Percentiles rank a stretch among this genome's conserved stretches.
Conservation (phyloP, 2,329 filamentous ascomycete genomes). For the Diplocarpon rosae region DNA sequence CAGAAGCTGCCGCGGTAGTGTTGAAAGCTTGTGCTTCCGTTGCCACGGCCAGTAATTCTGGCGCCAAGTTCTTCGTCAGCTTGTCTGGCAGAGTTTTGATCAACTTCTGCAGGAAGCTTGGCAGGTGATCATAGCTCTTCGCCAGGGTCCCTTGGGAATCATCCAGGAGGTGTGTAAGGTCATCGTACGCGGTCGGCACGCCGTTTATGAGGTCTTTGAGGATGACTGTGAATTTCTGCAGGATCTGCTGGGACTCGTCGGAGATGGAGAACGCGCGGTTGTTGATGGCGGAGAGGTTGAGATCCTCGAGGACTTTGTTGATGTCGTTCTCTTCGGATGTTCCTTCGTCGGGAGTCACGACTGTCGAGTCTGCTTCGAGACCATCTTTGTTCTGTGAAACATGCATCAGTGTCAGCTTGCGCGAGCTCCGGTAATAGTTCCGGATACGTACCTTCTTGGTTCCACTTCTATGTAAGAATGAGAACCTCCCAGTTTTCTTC, state of each 20-base stretch:
- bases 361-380: conserved; percentile 30
- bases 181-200: conserved; percentile 84
- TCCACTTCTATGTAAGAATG: conserved; percentile 26
- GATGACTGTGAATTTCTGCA: conserved; percentile 76
- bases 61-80: conserved; percentile 62
- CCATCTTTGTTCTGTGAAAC: conserved; percentile 29
- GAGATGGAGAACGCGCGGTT: conserved; percentile 78
- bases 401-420: conserved; percentile 22
- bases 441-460: conserved; percentile 19
- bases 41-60: conserved; percentile 71
- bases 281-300: conserved; percentile 75
- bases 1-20: conserved; percentile 6
- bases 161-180: conserved; percentile 57
- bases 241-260: conserved; percentile 71
- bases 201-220: conserved; percentile 89
- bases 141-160: conserved; percentile 51
- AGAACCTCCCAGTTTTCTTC: conserved; percentile 31
- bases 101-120: conserved; percentile 71
- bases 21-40: conserved; percentile 51
- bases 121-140: conserved; percentile 55
- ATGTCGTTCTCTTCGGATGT: conserved; percentile 58
- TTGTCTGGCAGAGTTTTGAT: conserved; percentile 77
- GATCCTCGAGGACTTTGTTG: conserved; percentile 64
- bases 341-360: conserved; percentile 29
- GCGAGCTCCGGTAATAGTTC: neutral